Conservation (phyloP, 768 basidiomycete species). For the Sutorius australiensis region DNA sequence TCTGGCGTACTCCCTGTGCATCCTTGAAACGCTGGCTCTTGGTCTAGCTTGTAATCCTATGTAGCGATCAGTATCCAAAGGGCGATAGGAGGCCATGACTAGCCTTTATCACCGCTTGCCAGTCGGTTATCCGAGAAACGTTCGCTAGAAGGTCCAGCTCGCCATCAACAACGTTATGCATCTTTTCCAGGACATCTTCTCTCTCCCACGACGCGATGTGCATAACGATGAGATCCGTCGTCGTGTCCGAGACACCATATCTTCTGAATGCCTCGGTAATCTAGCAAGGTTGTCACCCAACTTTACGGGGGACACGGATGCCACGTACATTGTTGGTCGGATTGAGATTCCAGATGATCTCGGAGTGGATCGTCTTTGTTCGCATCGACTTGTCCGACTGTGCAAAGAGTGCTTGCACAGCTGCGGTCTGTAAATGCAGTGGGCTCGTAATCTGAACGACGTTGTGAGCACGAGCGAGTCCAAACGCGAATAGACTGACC, state of each 20-base stretch:
- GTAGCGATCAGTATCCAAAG: background rate
- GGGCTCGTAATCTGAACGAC: conserved; percentile 73
- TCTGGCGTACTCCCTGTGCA: conserved; percentile 29
- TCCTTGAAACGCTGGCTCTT: conserved; percentile 42
- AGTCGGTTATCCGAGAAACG: conserved; percentile 57
- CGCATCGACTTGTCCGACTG: conserved; percentile 54
- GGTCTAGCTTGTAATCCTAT: conserved; percentile 69
- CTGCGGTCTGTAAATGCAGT: conserved; percentile 78
- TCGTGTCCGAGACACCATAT: conserved; percentile 75
- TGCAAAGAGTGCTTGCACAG: conserved; percentile 77
- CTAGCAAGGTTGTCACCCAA: conserved; percentile 35
- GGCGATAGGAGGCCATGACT: conserved; percentile 8
- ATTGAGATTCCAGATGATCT: conserved; percentile 83
- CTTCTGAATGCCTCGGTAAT: conserved; percentile 85
- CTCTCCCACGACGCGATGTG: conserved; percentile 48
- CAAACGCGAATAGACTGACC: conserved; percentile 44
- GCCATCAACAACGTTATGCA: conserved; percentile 60
- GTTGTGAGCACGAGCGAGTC: conserved; percentile 2
- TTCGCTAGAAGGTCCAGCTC: conserved; percentile 44
- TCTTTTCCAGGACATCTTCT: conserved; percentile 44
- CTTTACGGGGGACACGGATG: background rate
- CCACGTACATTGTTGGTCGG: conserved; percentile 77
- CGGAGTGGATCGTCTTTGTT: conserved; percentile 88
- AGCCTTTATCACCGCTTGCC: conserved; percentile 73
- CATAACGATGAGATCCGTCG: conserved; percentile 67